A percentile compares a stretch with the other conserved stretches of the same genome.
phyloP scores from a whole-genome alignment of 176 grass and related monocot species.

The Metroxylon sagu region DNA sequence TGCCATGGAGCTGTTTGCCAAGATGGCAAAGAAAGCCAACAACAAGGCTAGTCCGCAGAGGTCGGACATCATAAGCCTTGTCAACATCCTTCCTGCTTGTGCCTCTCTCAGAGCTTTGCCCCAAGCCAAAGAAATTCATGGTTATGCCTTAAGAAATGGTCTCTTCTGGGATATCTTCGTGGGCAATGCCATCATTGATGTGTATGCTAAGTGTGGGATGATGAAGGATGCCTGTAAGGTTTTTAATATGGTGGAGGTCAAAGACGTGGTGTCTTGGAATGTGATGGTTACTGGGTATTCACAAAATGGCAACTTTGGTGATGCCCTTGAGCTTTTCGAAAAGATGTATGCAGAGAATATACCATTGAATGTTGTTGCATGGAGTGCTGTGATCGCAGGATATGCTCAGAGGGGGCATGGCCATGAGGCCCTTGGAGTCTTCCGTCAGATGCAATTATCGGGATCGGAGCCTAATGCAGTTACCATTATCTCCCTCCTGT shows the following conservation, averaged over 20 bases:
- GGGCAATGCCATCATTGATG: slow-evolving; percentile 53
- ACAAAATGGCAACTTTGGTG: slow-evolving; percentile 68
- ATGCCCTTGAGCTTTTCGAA: slow-evolving; percentile 52
- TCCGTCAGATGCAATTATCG: slow-evolving; percentile 53
- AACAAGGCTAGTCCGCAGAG: slow-evolving; percentile 39
- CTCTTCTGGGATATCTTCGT: slow-evolving; percentile 72
- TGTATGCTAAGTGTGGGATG: slow-evolving; percentile 70
- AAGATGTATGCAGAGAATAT: slow-evolving; percentile 62
- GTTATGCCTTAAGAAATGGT: slow-evolving; percentile 55
- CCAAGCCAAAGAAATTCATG: slow-evolving; percentile 71
- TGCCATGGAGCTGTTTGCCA: slow-evolving; percentile 54
- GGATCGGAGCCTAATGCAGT: slow-evolving; percentile 61
- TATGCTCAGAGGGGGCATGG: slow-evolving; percentile 70
- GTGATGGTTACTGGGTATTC: slow-evolving; percentile 65
- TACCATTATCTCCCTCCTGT: slow-evolving; percentile 71
- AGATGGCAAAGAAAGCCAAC: slow-evolving; percentile 40
- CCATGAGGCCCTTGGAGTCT: slow-evolving; percentile 49
- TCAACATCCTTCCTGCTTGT: slow-evolving; percentile 83
- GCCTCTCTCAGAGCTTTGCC: slow-evolving; percentile 53
- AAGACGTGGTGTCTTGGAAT: slow-evolving; percentile 74
- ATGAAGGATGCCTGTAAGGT: slow-evolving; percentile 55
- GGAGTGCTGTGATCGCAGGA: slow-evolving; percentile 69
- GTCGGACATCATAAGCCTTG: slow-evolving; percentile 76
- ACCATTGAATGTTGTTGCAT: slow-evolving; percentile 52
- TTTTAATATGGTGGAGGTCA: slow-evolving; percentile 57